Percentiles rank a stretch among this genome's conserved stretches.
These are phyloP conservation scores for Quillaja saponaria DNA, from an alignment of 306 rosid species.

Conservation along the genomic window DNA sequence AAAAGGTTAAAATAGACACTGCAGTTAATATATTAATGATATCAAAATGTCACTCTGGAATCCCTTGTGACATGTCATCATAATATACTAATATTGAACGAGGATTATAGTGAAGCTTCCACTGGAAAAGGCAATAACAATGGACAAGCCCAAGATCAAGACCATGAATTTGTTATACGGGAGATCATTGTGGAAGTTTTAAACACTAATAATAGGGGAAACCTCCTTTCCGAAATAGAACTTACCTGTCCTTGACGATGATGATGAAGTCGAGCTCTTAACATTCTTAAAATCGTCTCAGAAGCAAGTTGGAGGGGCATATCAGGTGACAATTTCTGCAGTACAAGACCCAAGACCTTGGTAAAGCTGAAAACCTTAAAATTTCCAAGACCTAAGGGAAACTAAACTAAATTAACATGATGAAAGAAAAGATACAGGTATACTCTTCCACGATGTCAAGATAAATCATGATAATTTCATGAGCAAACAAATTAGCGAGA, in stretches of 20 bases:
- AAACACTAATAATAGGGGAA: not conserved
- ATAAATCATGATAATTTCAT: too few species aligned
- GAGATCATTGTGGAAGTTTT: not conserved
- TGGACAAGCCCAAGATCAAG: too few species aligned
- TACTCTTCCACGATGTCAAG: too few species aligned
- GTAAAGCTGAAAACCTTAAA: constrained; percentile 16
- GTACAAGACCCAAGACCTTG: constrained; percentile 27
- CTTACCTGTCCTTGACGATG: constrained; percentile 87
- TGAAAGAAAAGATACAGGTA: too few species aligned
- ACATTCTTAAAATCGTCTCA: constrained; percentile 84
- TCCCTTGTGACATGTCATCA: not conserved
- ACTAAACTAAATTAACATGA: too few species aligned
- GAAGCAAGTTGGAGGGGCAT: constrained; percentile 99
- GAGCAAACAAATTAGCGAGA: too few species aligned
- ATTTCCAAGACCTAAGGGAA: too few species aligned
- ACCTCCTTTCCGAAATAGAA: constrained; percentile 14
- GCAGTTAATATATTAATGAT: too few species aligned
- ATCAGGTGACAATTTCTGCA: constrained; percentile 84
- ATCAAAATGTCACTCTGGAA: too few species aligned
- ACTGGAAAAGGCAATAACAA: too few species aligned
- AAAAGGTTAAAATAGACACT: too few species aligned
- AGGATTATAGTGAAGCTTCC: not conserved
- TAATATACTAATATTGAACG: not conserved
- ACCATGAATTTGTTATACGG: too few species aligned
- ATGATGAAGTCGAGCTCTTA: constrained; percentile 94